Conservation (phyloP, 805 yeast genomes). For the Candida montana region DNA sequence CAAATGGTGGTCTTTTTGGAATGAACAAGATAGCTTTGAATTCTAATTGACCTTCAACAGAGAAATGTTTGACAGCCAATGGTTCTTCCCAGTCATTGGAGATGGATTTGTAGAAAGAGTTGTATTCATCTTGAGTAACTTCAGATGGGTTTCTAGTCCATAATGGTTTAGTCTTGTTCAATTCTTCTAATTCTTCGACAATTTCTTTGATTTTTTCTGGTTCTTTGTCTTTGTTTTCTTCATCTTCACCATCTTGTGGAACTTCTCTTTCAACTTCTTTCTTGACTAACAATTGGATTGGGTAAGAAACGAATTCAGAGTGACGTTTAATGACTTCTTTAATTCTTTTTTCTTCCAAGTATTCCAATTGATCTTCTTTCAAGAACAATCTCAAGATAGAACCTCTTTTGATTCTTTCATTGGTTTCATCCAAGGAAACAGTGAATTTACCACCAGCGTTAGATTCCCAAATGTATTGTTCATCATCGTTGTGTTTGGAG, state of each 20-base stretch:
- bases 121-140: slow-evolving; percentile 96
- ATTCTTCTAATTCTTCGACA: slow-evolving; percentile 95
- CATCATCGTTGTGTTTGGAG: slow-evolving; percentile 98
- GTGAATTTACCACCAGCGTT: slow-evolving; percentile 99
- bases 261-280: slow-evolving; percentile 64
- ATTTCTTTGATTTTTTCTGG: slow-evolving; percentile 87
- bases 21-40: slow-evolving; percentile 95
- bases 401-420: slow-evolving; percentile 92
- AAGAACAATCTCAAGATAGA: slow-evolving; percentile 89
- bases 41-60: slow-evolving; percentile 99
- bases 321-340: slow-evolving; percentile 99
- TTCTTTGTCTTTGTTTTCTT: slow-evolving; percentile 64
- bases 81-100: slow-evolving; percentile 99
- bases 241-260: slow-evolving; percentile 53
- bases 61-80: slow-evolving; percentile 98
- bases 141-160: slow-evolving; percentile 99
- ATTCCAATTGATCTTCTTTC: slow-evolving; percentile 98
- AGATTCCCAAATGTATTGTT: slow-evolving; percentile 99
- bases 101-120: slow-evolving; percentile 98
- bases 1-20: slow-evolving; percentile 99
- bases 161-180: slow-evolving; percentile 97
- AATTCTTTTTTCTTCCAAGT: slow-evolving; percentile 98
- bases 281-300: slow-evolving; percentile 96
- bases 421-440: slow-evolving; percentile 81
- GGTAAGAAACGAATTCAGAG: slow-evolving; percentile 98